Base-by-base conservation (phyloP, 2,329 filamentous ascomycete genomes). In the Cryphonectria parasitica region DNA sequence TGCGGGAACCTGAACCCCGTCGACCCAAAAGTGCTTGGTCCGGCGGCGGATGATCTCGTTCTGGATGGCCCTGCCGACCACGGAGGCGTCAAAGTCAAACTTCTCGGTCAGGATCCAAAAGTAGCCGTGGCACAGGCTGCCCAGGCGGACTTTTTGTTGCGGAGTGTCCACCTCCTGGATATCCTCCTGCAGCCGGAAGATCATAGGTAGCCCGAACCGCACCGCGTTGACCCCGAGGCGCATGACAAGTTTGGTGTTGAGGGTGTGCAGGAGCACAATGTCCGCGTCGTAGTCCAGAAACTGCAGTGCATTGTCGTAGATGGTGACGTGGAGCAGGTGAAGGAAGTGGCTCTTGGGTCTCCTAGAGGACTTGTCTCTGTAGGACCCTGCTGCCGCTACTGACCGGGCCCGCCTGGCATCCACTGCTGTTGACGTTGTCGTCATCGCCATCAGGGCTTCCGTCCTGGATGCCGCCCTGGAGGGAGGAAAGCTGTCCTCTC, bases 241-340 rank as follows among this genome's bases (percentile, higher is more conserved):
- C 70, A 89, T 86, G 11, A 94, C 87, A n/a, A 97, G 84, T 69
- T 88, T 92, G 15, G 89, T 84, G 52, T 97, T 86, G 15, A 98
- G 85, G 3, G 94, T 84, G 77, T 97, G 94, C 11, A 97, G 83
- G 19, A 97, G 82, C 39, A 93, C 82, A 41, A 97, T 87, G 75
- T 97, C 94, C 0, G 89, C 85, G 73, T 96, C 92, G 61, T 87
- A 90, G 36, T 91, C 87, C 31, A 92, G 85, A 74, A 85, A 89
- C 75, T 96, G 91, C 31, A 95, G 82, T 10, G 93, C 92, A 74
- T 92, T 93, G 78, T 98, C 95, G 79, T 97, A 98, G n/a, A 96
- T 87, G 65, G 92, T 91, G 61, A 98, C 85, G 80, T 98, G 95
- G 3, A 98, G 84, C 3, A 97, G 84, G 68, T 93, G 89, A 64